Evolutionary conservation across 495 filamentous ascomycete genomes (phyloP), one percentile per base, ranked within the genome.

Genomic region (Xylaria curta): DNA sequence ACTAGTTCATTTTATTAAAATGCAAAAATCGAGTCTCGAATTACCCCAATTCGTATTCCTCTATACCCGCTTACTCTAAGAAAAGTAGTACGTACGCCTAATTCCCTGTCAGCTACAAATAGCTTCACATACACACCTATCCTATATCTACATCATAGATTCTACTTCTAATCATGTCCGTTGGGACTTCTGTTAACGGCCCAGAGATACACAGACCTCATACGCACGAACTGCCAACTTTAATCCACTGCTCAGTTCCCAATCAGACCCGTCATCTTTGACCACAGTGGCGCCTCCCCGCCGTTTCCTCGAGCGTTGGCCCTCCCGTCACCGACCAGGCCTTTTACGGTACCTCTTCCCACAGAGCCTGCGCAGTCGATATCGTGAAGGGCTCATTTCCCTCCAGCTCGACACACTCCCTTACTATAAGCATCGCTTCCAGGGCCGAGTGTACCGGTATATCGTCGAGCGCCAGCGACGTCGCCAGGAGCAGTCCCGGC

Each of bases 351-450:
- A 82, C 72, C 78, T 90, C 61, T 87, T 91, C 72, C 89, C 91
- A 6, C 81, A 83, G 69, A 82, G 86, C 47, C 49, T 84, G 49
- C 87, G 84, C 60, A 86, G 88, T 71, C 88, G 88, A 47, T 86
- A 89, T 72, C 88, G 89, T 73, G 87, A 87, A 40, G 86, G 84
- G 46, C 84, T 95, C 47, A 86, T 89, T 72, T 82, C 84, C 62
- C 86, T 97, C 80, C 91, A 89, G 64, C 86, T 91, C 86, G 89
- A 93, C 73, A 91, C 87, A n/a, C 80, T 97, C 46, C 91, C 93
- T 51, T 83, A 85, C 56, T 88, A 93, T 72, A 90, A 89, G 70
- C 87, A 88, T 74, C 86, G 87, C 36, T 82, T 92, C 4, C 93
- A 96, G 76, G 89, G 91, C 64, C 87, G 90, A 66, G 87, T 97